Evolutionary conservation across 805 yeast species (phyloP).

Genomic region (Candida dendrica): DNA sequence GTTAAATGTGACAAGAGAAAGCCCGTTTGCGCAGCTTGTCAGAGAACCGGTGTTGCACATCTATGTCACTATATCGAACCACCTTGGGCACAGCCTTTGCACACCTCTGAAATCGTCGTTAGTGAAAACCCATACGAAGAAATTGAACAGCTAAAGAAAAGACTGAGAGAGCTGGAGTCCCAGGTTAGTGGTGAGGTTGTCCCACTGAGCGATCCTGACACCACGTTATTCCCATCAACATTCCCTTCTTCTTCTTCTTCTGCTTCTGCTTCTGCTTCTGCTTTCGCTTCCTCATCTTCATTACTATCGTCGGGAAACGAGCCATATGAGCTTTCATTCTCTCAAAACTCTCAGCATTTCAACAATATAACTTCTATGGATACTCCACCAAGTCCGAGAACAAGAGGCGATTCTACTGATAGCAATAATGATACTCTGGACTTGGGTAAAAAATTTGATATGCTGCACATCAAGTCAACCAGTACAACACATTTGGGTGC

Average conservation of each 20-base stretch:
- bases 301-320: no score
- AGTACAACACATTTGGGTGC: conserved; percentile 41
- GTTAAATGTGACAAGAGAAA: conserved; percentile 43
- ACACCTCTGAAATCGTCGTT: conserved; percentile 38
- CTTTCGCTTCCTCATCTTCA: no score
- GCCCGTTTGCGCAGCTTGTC: conserved; percentile 52
- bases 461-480: conserved; percentile 35
- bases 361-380: neutral
- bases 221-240: neutral
- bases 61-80: conserved; percentile 52
- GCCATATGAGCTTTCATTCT: no score
- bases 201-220: neutral
- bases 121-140: conserved; percentile 39
- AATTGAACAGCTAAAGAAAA: conserved; percentile 45
- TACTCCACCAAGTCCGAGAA: conserved; percentile 2
- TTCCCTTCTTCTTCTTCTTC: no score
- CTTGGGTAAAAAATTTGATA: conserved; percentile 35
- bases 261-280: no score
- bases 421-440: conserved; percentile 21
- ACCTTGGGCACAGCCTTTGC: conserved; percentile 47
- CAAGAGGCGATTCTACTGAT: conserved; percentile 3
- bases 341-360: no score
- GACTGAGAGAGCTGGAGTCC: conserved; percentile 45
- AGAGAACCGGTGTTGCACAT: conserved; percentile 51
- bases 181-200: conserved; percentile 23